Conservation (phyloP, 2,329 filamentous ascomycete genomes). For the Periconia macrospinosa region DNA sequence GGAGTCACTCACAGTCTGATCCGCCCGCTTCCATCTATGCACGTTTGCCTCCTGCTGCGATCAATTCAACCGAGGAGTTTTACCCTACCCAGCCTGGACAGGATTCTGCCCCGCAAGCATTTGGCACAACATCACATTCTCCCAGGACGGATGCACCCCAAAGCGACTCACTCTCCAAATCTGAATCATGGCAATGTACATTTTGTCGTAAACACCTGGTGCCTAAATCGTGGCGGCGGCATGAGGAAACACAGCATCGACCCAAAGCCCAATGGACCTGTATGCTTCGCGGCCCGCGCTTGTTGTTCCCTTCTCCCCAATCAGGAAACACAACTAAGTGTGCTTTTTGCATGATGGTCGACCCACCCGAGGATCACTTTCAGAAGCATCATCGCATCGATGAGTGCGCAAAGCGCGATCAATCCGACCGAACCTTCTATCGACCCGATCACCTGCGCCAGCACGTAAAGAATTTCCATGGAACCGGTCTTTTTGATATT, state of each 20-base stretch:
- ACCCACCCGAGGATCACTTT: slow-evolving; percentile 36
- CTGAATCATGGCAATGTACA: slow-evolving; percentile 39
- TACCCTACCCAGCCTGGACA: neutral
- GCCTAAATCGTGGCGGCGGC: slow-evolving; percentile 40
- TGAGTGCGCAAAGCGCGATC: slow-evolving; percentile 31
- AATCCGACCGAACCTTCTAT: slow-evolving; percentile 33
- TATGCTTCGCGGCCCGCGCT: slow-evolving; percentile 28
- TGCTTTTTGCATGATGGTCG: slow-evolving; percentile 30
- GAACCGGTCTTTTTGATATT: slow-evolving; percentile 21
- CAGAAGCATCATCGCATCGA: slow-evolving; percentile 27
- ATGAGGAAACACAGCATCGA: slow-evolving; percentile 41
- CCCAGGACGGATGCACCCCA: neutral
- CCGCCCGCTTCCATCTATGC: slow-evolving; percentile 8
- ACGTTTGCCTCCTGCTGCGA: slow-evolving; percentile 10
- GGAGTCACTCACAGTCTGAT: slow-evolving; percentile 10
- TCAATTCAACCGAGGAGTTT: slow-evolving; percentile 3
- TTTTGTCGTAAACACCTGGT: slow-evolving; percentile 32
- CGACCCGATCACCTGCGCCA: slow-evolving; percentile 38
- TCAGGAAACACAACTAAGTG: slow-evolving; percentile 17
- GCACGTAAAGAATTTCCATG: slow-evolving; percentile 38
- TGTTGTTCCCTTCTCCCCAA: slow-evolving; percentile 12
- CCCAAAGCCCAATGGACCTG: slow-evolving; percentile 39
- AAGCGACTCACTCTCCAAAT: slow-evolving; percentile 2
- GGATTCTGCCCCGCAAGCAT: neutral
- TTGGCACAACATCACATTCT: neutral